Percentiles rank a stretch among this genome's conserved stretches.
Evolutionary conservation across 495 filamentous ascomycete genomes (phyloP).

Genomic region (Penicillium ochrochloron): DNA sequence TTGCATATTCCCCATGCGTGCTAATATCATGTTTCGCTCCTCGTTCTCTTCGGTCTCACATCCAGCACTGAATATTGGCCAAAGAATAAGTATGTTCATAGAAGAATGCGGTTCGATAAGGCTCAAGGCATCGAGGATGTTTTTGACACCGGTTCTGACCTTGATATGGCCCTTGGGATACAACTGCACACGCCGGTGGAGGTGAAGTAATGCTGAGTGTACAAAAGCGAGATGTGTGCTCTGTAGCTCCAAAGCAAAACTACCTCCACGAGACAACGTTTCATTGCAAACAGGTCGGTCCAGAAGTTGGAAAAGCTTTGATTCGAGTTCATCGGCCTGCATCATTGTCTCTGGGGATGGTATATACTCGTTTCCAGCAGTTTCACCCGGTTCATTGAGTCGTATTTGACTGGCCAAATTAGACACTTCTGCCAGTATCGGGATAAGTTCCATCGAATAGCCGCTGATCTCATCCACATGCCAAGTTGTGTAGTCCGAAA

Average conservation of each 20-base stretch:
- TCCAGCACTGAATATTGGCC: constrained; percentile 43
- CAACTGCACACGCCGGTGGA: constrained; percentile 35
- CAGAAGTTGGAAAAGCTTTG: constrained; percentile 19
- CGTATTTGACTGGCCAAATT: constrained; percentile 18
- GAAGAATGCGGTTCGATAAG: constrained; percentile 29
- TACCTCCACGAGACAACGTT: background rate
- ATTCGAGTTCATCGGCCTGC: constrained; percentile 25
- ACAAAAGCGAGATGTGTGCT: constrained; percentile 38
- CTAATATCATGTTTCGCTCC: constrained; percentile 29
- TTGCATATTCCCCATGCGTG: constrained; percentile 39
- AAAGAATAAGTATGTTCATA: constrained; percentile 40
- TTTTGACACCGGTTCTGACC: constrained; percentile 29
- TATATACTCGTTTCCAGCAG: background rate
- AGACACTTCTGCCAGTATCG: constrained; percentile 27
- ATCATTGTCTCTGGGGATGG: background rate
- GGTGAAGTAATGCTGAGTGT: constrained; percentile 37
- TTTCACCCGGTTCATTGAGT: background rate
- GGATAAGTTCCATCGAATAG: constrained; percentile 36
- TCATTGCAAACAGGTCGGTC: constrained; percentile 15
- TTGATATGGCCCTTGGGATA: constrained; percentile 28
- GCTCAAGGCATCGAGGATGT: constrained; percentile 29
- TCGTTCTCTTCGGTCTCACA: constrained; percentile 34
- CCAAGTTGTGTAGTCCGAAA: background rate
- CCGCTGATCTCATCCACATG: constrained; percentile 40
- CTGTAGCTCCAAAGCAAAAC: constrained; percentile 27